Base-by-base conservation (phyloP, 306 rosid genomes). In the Amphicarpaea edgeworthii region DNA sequence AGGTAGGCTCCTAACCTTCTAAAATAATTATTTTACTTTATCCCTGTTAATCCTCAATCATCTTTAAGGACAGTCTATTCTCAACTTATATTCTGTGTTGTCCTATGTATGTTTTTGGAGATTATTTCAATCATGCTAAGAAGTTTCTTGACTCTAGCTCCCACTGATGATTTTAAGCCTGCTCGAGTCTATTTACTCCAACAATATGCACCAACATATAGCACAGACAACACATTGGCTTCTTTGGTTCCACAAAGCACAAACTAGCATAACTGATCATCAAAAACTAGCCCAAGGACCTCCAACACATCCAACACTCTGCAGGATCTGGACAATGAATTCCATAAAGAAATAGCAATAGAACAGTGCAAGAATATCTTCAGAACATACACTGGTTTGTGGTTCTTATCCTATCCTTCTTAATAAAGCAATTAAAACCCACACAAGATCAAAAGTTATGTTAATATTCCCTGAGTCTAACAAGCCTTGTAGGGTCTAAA, bases 391-490 rank as follows among this genome's bases (percentile, higher is more conserved):
- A 61, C 12, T 30, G 43, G 15, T n/a, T 32, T n/a, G 68, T 61
- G 68, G 30, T 63, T 62, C 70, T 6, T 49, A 38, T 37, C 37
- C 32, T 38, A 75, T 68, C 65, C 16, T 57, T 24, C 50, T 41
- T 34, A 61, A 34, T 4, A 75, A 75, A 68, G 1, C 34, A 10
- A 21, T 40, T 55, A 68, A 30, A 62, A 49, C 4, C 26, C 38
- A 75, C 55, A 47, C 40, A 62, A 30, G 14, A 62, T 51, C 10
- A 70, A 49, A 70, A 65, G 69, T 47, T 41, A 43, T 11, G 30
- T 59, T 34, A 47, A 7, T 41, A 51, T 41, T 65, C 26, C 23
- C 47, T 8, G 62, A 49, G 32, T 41, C 17, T 43, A 63, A 55
- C 38, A 58, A 45, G n/a, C 55, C 34, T 16, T 10, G 17, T 14